Evolutionary conservation across 345 rosid genomes (phyloP).

Genomic region (Rhodomyrtus tomentosa): DNA sequence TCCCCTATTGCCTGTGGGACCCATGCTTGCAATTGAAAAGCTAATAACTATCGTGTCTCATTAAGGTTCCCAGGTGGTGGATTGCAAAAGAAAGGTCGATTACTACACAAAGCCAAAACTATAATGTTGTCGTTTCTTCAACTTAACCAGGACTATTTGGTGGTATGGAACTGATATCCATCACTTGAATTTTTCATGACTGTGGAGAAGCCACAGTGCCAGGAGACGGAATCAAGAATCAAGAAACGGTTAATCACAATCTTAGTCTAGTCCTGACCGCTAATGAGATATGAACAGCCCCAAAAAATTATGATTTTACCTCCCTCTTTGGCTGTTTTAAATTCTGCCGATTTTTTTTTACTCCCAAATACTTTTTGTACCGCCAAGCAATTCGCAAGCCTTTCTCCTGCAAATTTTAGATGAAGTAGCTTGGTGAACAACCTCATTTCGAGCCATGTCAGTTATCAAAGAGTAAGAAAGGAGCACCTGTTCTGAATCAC

Average conservation of each 20-base stretch:
- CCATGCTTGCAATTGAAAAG: neutral
- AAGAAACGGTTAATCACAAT: neutral
- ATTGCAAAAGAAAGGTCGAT: neutral
- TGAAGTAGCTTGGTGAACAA: neutral
- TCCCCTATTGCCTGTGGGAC: neutral
- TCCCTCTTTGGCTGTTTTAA: conserved; percentile 16
- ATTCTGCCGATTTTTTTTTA: conserved; percentile 40
- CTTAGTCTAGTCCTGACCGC: neutral
- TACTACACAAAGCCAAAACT: neutral
- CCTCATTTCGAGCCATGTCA: neutral
- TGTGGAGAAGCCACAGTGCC: neutral
- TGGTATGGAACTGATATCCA: neutral
- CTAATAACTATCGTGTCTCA: neutral
- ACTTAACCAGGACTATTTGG: neutral
- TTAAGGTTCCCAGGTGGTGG: neutral
- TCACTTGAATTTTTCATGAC: neutral
- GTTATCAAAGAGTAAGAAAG: neutral
- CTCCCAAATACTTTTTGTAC: conserved; percentile 71
- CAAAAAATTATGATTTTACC: conserved; percentile 11
- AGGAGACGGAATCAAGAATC: neutral
- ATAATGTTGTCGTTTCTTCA: neutral
- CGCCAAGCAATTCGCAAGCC: conserved; percentile 90
- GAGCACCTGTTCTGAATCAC: conserved; percentile 40
- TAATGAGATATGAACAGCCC: neutral
- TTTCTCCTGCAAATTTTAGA: conserved; percentile 36